Evolutionary conservation across 2,329 filamentous ascomycete genomes (phyloP), one percentile per base, ranked within the genome.

Genomic region (Claviceps arundinis): DNA sequence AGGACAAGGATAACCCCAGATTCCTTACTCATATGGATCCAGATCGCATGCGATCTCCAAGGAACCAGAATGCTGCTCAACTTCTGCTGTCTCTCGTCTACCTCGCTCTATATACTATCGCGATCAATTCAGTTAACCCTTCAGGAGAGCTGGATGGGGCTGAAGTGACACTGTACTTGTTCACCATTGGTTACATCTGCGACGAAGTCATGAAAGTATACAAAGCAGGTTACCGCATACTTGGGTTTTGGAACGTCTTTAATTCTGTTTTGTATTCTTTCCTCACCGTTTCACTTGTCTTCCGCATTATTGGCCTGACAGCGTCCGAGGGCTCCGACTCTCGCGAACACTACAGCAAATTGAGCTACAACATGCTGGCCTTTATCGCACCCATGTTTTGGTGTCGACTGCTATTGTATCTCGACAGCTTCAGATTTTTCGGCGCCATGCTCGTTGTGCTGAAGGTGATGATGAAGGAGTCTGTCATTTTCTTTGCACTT

Each of bases 231-330:
- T 80, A 86, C 56, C 86, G 85, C 61, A 97, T 97, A 62, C 76
- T 98, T 52, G 85, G 88, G 19, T 98, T 98, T 67, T 97, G 93
- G 93, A 96, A 95, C 62, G 87, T 87, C 24, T 95, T 98, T 73
- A 98, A 98, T 67, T 78, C 80, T 26, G 76, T 84, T 0, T 75
- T 98, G 0, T 98, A 98, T 67, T 68, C 78, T 0, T 73, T 97
- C 1, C 74, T 98, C 37, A 79, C 82, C 0, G 78, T 87, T 3
- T 95, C 88, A 2, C 84, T 98, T 56, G 71, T 87, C 43, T 72
- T 90, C 40, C 85, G 93, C 37, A 78, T 95, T 59, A 75, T 94
- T 47, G 91, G 89, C 2, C 73, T 95, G 9, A 76, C 75, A 8
- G 80, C 91, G 56, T 64, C 71, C 0, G 62, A 74, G 13, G 70